Conservation (phyloP, 805 yeast species). For the Wickerhamomyces silvicola region DNA sequence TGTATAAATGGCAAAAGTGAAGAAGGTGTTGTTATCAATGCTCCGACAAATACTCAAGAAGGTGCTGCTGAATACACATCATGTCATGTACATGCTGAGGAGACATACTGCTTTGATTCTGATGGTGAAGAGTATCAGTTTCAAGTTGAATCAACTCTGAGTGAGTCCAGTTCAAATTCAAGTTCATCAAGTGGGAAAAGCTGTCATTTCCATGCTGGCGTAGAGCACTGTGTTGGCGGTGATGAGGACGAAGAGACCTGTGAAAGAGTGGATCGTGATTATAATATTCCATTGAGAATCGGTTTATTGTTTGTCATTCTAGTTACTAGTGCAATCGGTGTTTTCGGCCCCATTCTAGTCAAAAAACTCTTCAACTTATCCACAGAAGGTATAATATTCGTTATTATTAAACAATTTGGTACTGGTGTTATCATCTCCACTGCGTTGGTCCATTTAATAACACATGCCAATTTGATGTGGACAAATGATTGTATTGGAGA, state of each 20-base stretch:
- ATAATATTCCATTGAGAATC: slow-evolving; percentile 13
- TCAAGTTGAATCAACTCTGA: slow-evolving; percentile 1
- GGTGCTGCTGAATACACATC: slow-evolving; percentile 9
- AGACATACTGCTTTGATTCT: slow-evolving; percentile 12
- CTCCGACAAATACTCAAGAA: slow-evolving; percentile 5
- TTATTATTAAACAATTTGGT: slow-evolving; percentile 14
- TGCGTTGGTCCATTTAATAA: slow-evolving; percentile 15
- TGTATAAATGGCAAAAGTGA: slow-evolving; percentile 12
- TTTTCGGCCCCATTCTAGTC: slow-evolving; percentile 12
- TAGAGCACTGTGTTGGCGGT: slow-evolving; percentile 18
- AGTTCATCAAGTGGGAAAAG: slow-evolving; percentile 3
- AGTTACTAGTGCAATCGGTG: slow-evolving; percentile 10
- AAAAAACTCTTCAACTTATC: slow-evolving; percentile 5
- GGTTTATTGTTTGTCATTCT: slow-evolving; percentile 14
- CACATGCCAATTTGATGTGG: slow-evolving; percentile 16
- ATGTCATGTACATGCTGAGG: slow-evolving; percentile 14
- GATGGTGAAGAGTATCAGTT: slow-evolving; percentile 13
- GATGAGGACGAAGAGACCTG: slow-evolving; percentile 9
- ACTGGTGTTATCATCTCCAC: slow-evolving; percentile 18
- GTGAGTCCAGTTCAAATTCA: neutral
- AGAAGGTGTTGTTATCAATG: slow-evolving; percentile 15
- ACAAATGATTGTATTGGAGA: slow-evolving; percentile 12
- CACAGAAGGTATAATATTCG: slow-evolving; percentile 7
- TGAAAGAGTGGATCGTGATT: slow-evolving; percentile 10
- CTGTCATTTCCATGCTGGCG: slow-evolving; percentile 21